Evolutionary conservation across 2,329 filamentous ascomycete species (phyloP).

Genomic region (Colletotrichum sp.): DNA sequence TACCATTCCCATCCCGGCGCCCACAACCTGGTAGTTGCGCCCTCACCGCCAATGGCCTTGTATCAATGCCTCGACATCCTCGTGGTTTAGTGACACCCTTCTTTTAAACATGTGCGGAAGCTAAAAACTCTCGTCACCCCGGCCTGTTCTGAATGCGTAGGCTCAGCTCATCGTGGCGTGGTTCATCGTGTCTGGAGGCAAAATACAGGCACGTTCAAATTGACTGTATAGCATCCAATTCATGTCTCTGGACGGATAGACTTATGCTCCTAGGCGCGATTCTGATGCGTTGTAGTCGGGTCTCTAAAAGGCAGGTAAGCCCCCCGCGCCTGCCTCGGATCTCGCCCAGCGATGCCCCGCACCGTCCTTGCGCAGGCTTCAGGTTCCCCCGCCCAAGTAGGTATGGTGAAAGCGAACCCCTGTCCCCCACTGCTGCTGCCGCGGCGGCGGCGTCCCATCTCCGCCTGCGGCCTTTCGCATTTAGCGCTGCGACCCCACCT

Average conservation of each 20-base stretch:
- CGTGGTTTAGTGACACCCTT: neutral
- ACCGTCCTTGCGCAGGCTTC: neutral
- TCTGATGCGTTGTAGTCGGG: neutral
- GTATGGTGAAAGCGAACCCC: neutral
- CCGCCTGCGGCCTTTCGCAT: neutral
- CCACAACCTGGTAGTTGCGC: neutral
- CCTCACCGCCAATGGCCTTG: neutral
- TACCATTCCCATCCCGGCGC: neutral
- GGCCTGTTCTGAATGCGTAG: neutral
- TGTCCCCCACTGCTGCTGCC: neutral
- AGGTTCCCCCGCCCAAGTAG: neutral
- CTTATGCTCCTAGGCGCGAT: neutral
- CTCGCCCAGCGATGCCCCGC: neutral
- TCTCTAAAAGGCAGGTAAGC: neutral
- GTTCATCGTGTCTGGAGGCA: neutral
- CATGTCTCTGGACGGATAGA: too few relatives aligned
- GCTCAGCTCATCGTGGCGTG: neutral
- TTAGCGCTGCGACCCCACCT: slow-evolving; percentile 1
- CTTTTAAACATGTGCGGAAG: neutral
- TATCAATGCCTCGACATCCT: neutral
- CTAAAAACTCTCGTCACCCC: neutral
- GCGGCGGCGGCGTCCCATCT: neutral
- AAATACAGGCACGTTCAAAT: too few relatives aligned
- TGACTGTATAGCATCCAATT: too few relatives aligned
- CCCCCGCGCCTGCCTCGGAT: neutral